Conservation (phyloP, 768 basidiomycete genomes). For the Podaxis sp. region DNA sequence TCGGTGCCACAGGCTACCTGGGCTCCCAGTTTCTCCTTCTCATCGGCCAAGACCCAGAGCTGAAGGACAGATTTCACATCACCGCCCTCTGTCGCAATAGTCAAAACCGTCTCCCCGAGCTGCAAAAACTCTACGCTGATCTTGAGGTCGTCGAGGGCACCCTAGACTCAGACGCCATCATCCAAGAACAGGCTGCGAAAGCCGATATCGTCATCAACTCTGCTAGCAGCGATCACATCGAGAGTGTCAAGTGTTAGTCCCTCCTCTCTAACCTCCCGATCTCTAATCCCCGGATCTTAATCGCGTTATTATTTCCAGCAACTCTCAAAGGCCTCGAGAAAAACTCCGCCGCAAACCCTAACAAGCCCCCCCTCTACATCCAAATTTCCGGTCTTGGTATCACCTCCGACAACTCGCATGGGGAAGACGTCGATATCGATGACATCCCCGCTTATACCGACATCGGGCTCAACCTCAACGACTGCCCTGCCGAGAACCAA, state of each 20-base stretch:
- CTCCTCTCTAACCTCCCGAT: not conserved
- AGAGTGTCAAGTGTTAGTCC: not conserved
- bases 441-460: constrained; percentile 32
- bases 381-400: constrained; percentile 40
- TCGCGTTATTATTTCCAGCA: constrained; percentile 17
- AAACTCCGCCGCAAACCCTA: constrained; percentile 29
- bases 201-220: constrained; percentile 3
- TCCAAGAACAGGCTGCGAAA: constrained; percentile 6
- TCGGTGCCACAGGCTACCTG: not conserved
- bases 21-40: constrained; percentile 5
- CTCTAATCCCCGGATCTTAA: not conserved
- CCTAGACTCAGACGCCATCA: not conserved
- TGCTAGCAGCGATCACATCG: constrained; percentile 6
- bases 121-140: constrained; percentile 1
- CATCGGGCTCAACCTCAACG: constrained; percentile 27
- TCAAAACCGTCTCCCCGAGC: not conserved
- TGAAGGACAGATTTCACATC: not conserved
- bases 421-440: constrained; percentile 26
- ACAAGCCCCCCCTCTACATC: constrained; percentile 37
- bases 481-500: constrained; percentile 18
- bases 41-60: constrained; percentile 2
- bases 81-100: not conserved
- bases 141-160: constrained; percentile 1
- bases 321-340: constrained; percentile 34
- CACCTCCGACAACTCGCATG: constrained; percentile 34